Base-by-base conservation (phyloP, 805 yeast genomes). In the Torulaspora maleeae region DNA sequence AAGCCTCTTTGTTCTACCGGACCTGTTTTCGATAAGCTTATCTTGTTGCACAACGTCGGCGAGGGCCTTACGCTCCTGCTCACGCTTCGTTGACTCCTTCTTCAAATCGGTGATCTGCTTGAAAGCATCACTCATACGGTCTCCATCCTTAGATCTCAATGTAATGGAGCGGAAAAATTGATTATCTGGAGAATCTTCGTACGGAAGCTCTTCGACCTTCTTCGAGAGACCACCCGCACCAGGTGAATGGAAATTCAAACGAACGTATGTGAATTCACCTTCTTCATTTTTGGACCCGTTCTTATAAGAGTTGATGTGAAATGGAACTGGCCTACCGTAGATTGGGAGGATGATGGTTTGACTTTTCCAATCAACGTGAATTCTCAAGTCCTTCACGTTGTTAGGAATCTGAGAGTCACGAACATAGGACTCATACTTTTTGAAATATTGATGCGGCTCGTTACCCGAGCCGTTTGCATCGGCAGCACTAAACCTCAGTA, bases 31-130 rank as follows among this genome's bases (percentile, higher is more conserved):
- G 48, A 88, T 70, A 57, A 91, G 75, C 55, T 78, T 86, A 43
- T 90, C 98, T 70, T 91, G 99, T 38, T 86, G 82, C 25, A 91
- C 91, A 42, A 91, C 96, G 62, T 93, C 99, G 4, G 93, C 96
- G 71, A 89, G 73, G 57, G 85, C 95, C 68, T 87, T 88, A 66
- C 82, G 82, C 65, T 91, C 98, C 46, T 83, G 80, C 55, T 93
- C 98, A 59, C 95, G 77, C 68, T 91, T 90, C 25, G 84, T 85
- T 11, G 95, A 83, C 52, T 85, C 95, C 62, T 87, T 88, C 73
- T 91, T 91, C 75, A 93, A 76, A 49, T 91, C 99, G 47, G 86
- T 82, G 55, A 93, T 91, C 52, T 87, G 86, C 62, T 85, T 86
- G 71, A 85, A 83, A 8, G 88, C 90, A 53, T 90, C 96, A 38